A percentile compares a stretch with the other conserved stretches of the same genome.
Conservation (phyloP, 495 filamentous ascomycete species). For the Aspergillus ostianus region DNA sequence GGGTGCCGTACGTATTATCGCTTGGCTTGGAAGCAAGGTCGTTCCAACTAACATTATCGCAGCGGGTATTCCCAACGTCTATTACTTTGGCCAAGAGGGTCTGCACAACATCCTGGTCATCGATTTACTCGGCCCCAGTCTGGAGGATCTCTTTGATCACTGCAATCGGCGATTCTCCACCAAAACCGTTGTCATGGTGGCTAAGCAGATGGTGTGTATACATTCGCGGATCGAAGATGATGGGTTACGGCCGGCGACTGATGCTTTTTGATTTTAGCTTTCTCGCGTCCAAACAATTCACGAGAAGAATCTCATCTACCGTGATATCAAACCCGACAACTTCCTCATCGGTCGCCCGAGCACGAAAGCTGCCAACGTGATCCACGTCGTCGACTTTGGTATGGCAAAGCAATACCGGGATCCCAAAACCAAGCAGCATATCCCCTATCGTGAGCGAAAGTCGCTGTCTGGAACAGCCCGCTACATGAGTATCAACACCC, state of each 20-base stretch:
- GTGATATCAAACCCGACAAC: slow-evolving; percentile 99
- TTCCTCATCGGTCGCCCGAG: slow-evolving; percentile 95
- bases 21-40: slow-evolving; percentile 1
- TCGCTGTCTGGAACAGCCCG: slow-evolving; percentile 94
- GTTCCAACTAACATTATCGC: slow-evolving; percentile 15
- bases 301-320: slow-evolving; percentile 99
- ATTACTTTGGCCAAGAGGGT: slow-evolving; percentile 99
- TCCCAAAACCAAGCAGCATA: slow-evolving; percentile 99
- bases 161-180: slow-evolving; percentile 93
- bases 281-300: slow-evolving; percentile 99
- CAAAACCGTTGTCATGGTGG: slow-evolving; percentile 99
- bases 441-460: slow-evolving; percentile 96
- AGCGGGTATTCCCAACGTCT: slow-evolving; percentile 99
- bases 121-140: slow-evolving; percentile 90
- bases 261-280: slow-evolving; percentile 52
- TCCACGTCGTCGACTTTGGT: slow-evolving; percentile 98
- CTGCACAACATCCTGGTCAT: slow-evolving; percentile 99
- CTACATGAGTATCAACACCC: slow-evolving; percentile 99
- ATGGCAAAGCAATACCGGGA: slow-evolving; percentile 99
- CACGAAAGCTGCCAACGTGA: slow-evolving; percentile 93
- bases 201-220: slow-evolving; percentile 93
- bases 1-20: slow-evolving; percentile 85
- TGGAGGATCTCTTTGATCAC: slow-evolving; percentile 98
- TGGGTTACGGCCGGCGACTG: background rate
- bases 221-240: background rate